Evolutionary conservation across 2,329 filamentous ascomycete genomes (phyloP).

Genomic region (Epichloe brachyelytri): DNA sequence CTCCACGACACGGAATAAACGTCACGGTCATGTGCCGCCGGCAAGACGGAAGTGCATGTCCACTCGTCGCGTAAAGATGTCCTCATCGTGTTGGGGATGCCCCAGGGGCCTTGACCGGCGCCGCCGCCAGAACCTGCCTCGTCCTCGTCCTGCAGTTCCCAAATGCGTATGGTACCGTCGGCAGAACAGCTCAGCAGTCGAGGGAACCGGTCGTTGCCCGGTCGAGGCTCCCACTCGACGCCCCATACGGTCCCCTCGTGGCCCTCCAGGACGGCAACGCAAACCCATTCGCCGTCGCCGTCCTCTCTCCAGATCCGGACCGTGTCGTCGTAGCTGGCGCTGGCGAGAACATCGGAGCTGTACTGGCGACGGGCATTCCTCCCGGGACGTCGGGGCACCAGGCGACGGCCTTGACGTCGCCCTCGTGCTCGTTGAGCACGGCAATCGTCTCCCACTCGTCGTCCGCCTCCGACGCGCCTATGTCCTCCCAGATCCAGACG

Average conservation of each 20-base stretch:
- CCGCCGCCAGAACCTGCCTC: slow-evolving; percentile 14
- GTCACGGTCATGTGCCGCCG: slow-evolving; percentile 62
- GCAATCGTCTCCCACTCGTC: slow-evolving; percentile 97
- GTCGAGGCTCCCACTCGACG: slow-evolving; percentile 53
- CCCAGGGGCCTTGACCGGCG: slow-evolving; percentile 32
- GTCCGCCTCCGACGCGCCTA: slow-evolving; percentile 57
- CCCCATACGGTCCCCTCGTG: slow-evolving; percentile 86
- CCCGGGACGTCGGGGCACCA: slow-evolving; percentile 67
- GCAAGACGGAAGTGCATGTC: slow-evolving; percentile 65
- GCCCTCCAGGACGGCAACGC: slow-evolving; percentile 67
- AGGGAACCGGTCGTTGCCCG: slow-evolving; percentile 31
- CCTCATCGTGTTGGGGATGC: slow-evolving; percentile 83
- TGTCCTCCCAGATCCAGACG: slow-evolving; percentile 98
- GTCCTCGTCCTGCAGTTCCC: slow-evolving; percentile 43
- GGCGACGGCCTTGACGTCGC: slow-evolving; percentile 84
- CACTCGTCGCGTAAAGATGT: slow-evolving; percentile 69
- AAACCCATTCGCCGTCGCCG: slow-evolving; percentile 80
- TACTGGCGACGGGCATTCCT: slow-evolving; percentile 34
- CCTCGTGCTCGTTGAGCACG: slow-evolving; percentile 86
- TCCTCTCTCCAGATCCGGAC: slow-evolving; percentile 85
- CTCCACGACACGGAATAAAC: slow-evolving; percentile 85
- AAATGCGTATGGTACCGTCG: slow-evolving; percentile 67
- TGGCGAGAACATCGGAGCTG: slow-evolving; percentile 63
- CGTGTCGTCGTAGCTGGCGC: slow-evolving; percentile 88
- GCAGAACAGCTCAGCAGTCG: slow-evolving; percentile 76